Percentiles rank a stretch among this genome's conserved stretches.
Evolutionary conservation across 2,329 filamentous ascomycete genomes (phyloP).

Genomic region (Biscogniauxia sp.): DNA sequence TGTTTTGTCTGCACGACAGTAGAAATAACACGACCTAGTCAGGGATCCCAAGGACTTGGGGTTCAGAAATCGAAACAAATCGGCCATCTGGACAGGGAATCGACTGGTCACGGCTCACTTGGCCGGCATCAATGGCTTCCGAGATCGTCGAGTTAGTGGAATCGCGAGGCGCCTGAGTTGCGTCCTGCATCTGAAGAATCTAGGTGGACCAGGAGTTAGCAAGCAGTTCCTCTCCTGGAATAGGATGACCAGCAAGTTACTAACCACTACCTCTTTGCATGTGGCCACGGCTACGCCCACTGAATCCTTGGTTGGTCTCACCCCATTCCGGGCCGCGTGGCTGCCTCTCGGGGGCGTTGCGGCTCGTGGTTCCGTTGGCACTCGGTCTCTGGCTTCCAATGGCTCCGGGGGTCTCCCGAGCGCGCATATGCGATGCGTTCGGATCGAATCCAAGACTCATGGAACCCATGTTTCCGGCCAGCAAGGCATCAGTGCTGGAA

Average conservation of each 20-base stretch:
- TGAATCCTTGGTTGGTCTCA: conserved; percentile 48
- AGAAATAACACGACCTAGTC: conserved; percentile 1
- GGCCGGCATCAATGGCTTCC: not conserved
- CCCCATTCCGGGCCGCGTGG: conserved; percentile 66
- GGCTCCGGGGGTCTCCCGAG: conserved; percentile 55
- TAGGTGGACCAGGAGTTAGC: conserved; percentile 15
- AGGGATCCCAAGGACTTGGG: conserved; percentile 3
- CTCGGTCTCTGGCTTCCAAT: conserved; percentile 64
- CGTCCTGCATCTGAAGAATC: conserved; percentile 35
- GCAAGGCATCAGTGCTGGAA: conserved; percentile 32
- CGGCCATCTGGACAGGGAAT: not conserved
- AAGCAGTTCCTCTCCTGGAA: not conserved
- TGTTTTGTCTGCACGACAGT: not conserved
- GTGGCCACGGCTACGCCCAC: conserved; percentile 55
- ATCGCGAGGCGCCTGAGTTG: conserved; percentile 31
- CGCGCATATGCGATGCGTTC: conserved; percentile 35
- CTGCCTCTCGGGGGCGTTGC: conserved; percentile 57
- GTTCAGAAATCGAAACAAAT: not conserved
- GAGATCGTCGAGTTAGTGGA: conserved; percentile 24
- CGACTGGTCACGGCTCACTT: not conserved
- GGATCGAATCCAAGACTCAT: conserved; percentile 54
- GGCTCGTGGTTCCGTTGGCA: conserved; percentile 42
- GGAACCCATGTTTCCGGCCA: conserved; percentile 36
- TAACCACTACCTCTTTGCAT: conserved; percentile 60
- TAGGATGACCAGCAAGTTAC: conserved; percentile 23